phyloP scores from a whole-genome alignment of 768 basidiomycete genomes.

The Pulveroboletus sp. region DNA sequence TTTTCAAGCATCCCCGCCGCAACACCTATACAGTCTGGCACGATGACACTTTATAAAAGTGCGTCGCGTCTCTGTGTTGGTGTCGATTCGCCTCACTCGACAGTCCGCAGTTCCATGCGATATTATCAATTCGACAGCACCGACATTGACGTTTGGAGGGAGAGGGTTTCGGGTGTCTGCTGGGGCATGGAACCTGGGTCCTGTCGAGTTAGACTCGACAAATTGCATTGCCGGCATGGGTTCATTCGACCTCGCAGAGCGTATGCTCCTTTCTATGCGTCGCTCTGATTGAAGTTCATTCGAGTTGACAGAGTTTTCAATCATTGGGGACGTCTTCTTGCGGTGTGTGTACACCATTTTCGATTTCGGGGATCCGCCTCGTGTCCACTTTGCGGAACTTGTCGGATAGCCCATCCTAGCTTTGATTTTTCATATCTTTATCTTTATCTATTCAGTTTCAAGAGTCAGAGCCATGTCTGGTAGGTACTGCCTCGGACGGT shows the following conservation, averaged over 20 bases:
- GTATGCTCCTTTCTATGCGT: conserved; percentile 1
- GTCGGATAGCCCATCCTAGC: not conserved
- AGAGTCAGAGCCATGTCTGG: not conserved
- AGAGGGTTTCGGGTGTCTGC: conserved; percentile 30
- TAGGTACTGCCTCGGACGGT: not conserved
- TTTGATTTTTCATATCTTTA: too few species aligned
- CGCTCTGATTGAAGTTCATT: not conserved
- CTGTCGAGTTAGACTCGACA: conserved; percentile 6
- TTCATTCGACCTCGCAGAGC: not conserved
- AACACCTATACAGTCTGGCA: not conserved
- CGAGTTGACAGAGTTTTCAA: conserved; percentile 11
- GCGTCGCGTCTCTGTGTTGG: not conserved
- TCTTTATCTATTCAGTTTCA: not conserved
- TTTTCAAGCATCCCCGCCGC: conserved; percentile 24
- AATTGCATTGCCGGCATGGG: conserved; percentile 32
- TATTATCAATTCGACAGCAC: conserved; percentile 15
- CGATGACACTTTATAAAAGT: conserved; percentile 37
- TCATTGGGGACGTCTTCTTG: conserved; percentile 29
- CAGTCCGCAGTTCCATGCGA: conserved; percentile 14
- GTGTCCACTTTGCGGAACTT: conserved; percentile 36
- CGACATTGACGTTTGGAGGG: conserved; percentile 32
- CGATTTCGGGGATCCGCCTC: conserved; percentile 21
- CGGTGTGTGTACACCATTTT: conserved; percentile 23
- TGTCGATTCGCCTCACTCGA: not conserved
- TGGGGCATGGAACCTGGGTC: conserved; percentile 38